Evolutionary conservation across 768 basidiomycete genomes (phyloP), one percentile per base, ranked within the genome.

Genomic region (Termitomyces titanicus): DNA sequence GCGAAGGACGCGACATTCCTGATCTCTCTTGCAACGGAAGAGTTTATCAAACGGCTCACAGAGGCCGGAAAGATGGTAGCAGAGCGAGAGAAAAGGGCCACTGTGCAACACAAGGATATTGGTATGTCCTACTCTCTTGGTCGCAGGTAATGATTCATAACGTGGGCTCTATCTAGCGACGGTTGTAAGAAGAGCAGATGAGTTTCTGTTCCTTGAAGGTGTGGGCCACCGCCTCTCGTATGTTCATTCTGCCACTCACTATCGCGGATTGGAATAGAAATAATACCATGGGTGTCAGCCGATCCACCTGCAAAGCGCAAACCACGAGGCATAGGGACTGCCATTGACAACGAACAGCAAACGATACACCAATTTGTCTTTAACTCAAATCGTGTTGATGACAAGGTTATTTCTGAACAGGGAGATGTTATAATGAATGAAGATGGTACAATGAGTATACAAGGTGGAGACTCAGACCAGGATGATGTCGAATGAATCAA

Each of bases 21-120:
- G 58, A 86, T 95, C 44, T 84, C 89, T 20, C 72, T 92, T 25
- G 92, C 92, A 5, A 86, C 94, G 53, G 94, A 96, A 70, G 88
- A 92, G 68, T 95, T 96, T 60, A 86, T 95, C 50, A 85, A 82
- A 67, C 79, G 85, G 47, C 71, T 95, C 27, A 79, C 81, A 31
- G 82, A 87, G 53, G 87, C 89, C 6, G 82, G 81, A n/a, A 84
- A 89, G 59, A 79, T 74, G 50, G 78, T 84, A 13, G 90, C 93
- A 5, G 78, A 81, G 54, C 73, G 82, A 50, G 91, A 94, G 58
- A 86, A 83, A 60, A 74, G 93, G 57, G 68, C 82, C 27, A 93
- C 85, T 0, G 81, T 94, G 17, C 89, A 91, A 65, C 80, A 89
- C 60, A 83, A 80, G 58, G 93, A 96, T 68, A 70, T 94, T 44